Conservation (phyloP, 1,139 yeast genomes). For the Saccharomyces pastorianus region DNA sequence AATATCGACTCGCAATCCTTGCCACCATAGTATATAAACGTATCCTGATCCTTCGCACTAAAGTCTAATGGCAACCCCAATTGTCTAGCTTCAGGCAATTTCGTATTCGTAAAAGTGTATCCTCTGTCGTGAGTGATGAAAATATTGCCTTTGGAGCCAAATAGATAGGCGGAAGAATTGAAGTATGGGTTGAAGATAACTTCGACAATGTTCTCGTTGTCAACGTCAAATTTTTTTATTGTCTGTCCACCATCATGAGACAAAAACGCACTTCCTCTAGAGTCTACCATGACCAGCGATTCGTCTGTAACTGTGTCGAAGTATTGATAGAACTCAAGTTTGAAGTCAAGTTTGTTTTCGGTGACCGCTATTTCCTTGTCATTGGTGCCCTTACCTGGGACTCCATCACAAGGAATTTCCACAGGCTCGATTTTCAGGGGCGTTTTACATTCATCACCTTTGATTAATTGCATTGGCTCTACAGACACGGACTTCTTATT, state of each 20-base stretch:
- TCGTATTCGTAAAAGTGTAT: conserved; percentile 38
- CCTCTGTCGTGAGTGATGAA: conserved; percentile 67
- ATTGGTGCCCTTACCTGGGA: conserved; percentile 9
- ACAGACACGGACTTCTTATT: conserved; percentile 15
- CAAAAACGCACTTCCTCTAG: conserved; percentile 44
- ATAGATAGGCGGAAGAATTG: conserved; percentile 56
- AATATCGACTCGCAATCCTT: conserved; percentile 45
- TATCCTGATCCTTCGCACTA: conserved; percentile 47
- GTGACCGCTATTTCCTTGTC: conserved; percentile 17
- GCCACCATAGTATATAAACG: conserved; percentile 65
- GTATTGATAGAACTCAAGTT: conserved; percentile 31
- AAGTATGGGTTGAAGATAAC: conserved; percentile 53
- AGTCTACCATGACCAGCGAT: conserved; percentile 60
- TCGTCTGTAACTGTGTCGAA: conserved; percentile 45
- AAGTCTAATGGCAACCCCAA: conserved; percentile 41
- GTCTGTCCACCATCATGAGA: conserved; percentile 73
- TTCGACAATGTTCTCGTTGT: conserved; percentile 41
- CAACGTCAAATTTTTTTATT: conserved; percentile 43
- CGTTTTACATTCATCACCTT: conserved; percentile 43
- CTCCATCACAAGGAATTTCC: conserved; percentile 30
- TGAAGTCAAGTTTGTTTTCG: conserved; percentile 31
- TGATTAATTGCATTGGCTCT: conserved; percentile 33
- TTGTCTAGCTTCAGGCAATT: conserved; percentile 46
- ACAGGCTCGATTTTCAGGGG: conserved; percentile 15
- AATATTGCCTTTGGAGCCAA: conserved; percentile 45